Evolutionary conservation across 805 yeast species (phyloP).

Genomic region (Saturnispora dispora): DNA sequence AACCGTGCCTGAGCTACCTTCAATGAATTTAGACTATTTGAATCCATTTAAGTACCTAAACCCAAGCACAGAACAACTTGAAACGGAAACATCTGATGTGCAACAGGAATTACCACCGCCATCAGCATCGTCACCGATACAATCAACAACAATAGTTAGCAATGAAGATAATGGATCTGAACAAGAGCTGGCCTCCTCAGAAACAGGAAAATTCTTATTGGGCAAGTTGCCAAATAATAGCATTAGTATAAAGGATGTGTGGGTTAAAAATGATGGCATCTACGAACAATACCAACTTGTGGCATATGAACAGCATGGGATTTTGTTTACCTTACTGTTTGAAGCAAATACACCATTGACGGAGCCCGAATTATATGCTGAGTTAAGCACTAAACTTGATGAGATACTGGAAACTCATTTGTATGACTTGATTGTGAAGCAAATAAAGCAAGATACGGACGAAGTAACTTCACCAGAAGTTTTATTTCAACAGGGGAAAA

Average conservation of each 20-base stretch:
- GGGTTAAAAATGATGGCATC: not conserved
- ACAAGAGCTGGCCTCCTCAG: slow-evolving; percentile 1
- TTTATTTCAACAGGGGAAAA: slow-evolving; percentile 15
- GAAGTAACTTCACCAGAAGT: slow-evolving; percentile 14
- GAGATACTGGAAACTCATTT: slow-evolving; percentile 19
- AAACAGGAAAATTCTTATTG: not conserved
- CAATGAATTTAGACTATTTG: not conserved
- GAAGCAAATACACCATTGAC: slow-evolving; percentile 5
- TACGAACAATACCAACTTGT: slow-evolving; percentile 14
- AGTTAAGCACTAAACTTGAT: slow-evolving; percentile 15
- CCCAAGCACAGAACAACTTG: slow-evolving; percentile 1
- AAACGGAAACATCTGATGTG: not conserved
- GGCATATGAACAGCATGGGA: slow-evolving; percentile 26
- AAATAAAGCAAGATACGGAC: slow-evolving; percentile 16
- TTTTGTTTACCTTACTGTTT: slow-evolving; percentile 20
- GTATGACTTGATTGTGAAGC: slow-evolving; percentile 21
- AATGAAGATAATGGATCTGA: slow-evolving; percentile 1
- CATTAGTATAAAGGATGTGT: not conserved
- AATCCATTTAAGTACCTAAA: slow-evolving; percentile 1
- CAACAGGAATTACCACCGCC: not conserved
- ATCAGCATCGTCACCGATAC: not conserved
- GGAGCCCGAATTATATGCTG: slow-evolving; percentile 7
- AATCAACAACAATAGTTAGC: not conserved
- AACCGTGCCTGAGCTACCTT: not conserved
- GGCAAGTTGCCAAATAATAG: not conserved